These are phyloP conservation scores for Cutaneotrichosporon sp. DNA, from an alignment of 1,284 basidiomycete species.

Conservation along the genomic window DNA sequence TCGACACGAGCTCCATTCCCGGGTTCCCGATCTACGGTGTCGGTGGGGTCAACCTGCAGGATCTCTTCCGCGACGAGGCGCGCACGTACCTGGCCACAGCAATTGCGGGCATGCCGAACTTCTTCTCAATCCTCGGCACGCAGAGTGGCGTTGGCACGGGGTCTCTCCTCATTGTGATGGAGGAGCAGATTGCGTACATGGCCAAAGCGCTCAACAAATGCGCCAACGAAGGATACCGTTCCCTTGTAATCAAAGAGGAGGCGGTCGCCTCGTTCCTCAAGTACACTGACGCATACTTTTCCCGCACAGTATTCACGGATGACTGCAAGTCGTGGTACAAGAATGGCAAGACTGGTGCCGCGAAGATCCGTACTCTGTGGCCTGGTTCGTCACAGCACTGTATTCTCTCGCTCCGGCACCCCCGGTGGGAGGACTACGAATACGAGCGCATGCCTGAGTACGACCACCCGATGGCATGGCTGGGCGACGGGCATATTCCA, in stretches of 20 bases:
- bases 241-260: slow-evolving; percentile 24
- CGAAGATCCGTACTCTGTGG: slow-evolving; percentile 21
- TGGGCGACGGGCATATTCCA: slow-evolving; percentile 16
- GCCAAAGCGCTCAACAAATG: slow-evolving; percentile 17
- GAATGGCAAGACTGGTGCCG: slow-evolving; percentile 13
- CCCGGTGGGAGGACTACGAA: slow-evolving; percentile 41
- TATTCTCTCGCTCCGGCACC: slow-evolving; percentile 26
- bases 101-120: slow-evolving; percentile 35
- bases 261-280: slow-evolving; percentile 33
- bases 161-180: slow-evolving; percentile 20
- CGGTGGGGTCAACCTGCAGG: slow-evolving; percentile 32
- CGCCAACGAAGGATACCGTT: slow-evolving; percentile 11
- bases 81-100: slow-evolving; percentile 31
- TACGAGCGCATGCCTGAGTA: slow-evolving; percentile 11
- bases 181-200: slow-evolving; percentile 22
- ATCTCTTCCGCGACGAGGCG: slow-evolving; percentile 25
- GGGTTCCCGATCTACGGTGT: slow-evolving; percentile 28
- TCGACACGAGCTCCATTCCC: slow-evolving; percentile 32
- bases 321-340: slow-evolving; percentile 33
- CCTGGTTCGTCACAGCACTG: slow-evolving; percentile 20
- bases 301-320: slow-evolving; percentile 28
- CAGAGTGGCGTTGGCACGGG: slow-evolving; percentile 12
- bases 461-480: slow-evolving; percentile 13
- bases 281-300: slow-evolving; percentile 30
- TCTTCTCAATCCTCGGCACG: slow-evolving; percentile 11